Base-by-base conservation (phyloP, 257 asterid genomes). In the Oldenlandia corymbosa region DNA sequence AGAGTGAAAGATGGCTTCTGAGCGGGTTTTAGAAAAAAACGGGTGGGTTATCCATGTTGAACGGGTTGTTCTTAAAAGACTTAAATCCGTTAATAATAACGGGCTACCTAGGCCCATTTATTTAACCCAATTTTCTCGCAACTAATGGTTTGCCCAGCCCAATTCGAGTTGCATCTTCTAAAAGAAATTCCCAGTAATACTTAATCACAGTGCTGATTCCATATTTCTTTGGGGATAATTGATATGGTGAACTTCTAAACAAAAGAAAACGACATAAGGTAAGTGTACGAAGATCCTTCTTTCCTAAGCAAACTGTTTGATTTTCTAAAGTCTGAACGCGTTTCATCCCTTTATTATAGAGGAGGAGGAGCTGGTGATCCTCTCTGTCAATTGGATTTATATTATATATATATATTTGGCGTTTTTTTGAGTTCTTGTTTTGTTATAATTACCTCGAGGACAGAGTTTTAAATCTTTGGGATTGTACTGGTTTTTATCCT, bases 291-390 rank as follows among this genome's bases (percentile, higher is more conserved):
- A 27, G 52, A 69, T 61, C 58, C 76, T 75, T 67, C 60, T 0
- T 42, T 49, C 59, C 66, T 58, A 75, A 67, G 80, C 47, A 70
- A 71, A 36, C 42, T 56, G 53, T 21, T 17, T 32, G 34, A 3
- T 28, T 42, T 43, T 9, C 63, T 48, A 67, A 54, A 68, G 56
- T 55, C 56, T 60, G 10, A 67, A 65, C 87, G 82, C 88, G 84
- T 78, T 73, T 30, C 69, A 53, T 68, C 75, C 76, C 62, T 20
- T 47, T 58, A 30, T 55, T n/a, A n/a, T n/a, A n/a, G n/a, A n/a
- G n/a, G n/a, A n/a, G 53, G 63, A 61, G 79, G 88, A 71, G 80
- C 81, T 72, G 79, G 72, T 74, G 36, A 36, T 64, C 66, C 58
- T 16, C 45, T 39, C 43, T 18, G 18, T 7, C n/a, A 32, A 8